A percentile compares a stretch with the other conserved stretches of the same genome.
Conservation (phyloP, 805 yeast genomes). For the Kodamaea sagamina region DNA sequence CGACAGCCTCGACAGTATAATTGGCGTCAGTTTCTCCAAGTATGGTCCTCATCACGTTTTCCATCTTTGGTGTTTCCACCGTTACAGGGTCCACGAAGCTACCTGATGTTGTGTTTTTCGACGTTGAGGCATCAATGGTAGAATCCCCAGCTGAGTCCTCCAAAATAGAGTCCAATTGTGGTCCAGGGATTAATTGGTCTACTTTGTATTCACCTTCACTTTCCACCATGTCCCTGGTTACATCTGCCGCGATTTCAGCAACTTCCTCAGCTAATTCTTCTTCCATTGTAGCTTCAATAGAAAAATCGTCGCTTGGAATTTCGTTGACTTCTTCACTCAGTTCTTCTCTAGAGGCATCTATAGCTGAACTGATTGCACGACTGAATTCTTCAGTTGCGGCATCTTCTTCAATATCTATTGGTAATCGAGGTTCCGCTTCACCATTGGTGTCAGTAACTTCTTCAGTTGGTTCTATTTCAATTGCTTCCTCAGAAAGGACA, state of each 20-base stretch:
- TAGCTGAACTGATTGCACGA: background rate
- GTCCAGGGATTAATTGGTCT: background rate
- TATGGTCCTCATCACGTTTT: background rate
- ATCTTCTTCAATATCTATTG: background rate
- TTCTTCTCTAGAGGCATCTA: background rate
- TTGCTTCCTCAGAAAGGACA: slow-evolving; percentile 2
- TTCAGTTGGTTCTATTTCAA: background rate
- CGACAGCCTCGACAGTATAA: background rate
- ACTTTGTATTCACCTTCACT: background rate
- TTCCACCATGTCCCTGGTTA: slow-evolving; percentile 1
- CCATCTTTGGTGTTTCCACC: slow-evolving; percentile 1
- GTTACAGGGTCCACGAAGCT: background rate
- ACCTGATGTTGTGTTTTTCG: background rate
- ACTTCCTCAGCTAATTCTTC: background rate
- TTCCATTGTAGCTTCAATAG: background rate
- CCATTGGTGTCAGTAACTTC: no score
- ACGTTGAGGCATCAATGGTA: slow-evolving; percentile 2
- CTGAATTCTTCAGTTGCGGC: background rate
- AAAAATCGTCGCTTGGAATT: background rate
- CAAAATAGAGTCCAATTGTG: slow-evolving; percentile 1
- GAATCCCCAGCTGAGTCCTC: slow-evolving; percentile 3
- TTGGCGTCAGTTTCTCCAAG: slow-evolving; percentile 5
- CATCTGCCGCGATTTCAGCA: background rate
- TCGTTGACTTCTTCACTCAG: background rate
- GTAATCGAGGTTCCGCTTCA: background rate